These are phyloP conservation scores for Epithemia pelagica DNA, from an alignment of 108 stramenopile genomes.

Conservation along the genomic window DNA sequence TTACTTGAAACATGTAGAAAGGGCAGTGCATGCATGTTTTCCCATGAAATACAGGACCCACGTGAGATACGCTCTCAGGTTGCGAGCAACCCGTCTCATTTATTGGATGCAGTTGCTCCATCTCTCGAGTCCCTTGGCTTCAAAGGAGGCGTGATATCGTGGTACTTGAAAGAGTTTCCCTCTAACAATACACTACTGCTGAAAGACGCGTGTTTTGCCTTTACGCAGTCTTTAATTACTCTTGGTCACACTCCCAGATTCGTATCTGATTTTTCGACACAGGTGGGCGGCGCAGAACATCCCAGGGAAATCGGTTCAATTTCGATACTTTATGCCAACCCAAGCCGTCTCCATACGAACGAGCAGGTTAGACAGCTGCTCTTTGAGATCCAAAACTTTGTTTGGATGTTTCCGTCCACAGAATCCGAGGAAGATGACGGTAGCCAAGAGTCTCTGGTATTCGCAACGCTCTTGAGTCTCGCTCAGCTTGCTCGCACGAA, in stretches of 20 bases:
- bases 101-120: neutral
- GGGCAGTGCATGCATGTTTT: neutral
- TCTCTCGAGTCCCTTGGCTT: neutral
- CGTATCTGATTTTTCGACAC: neutral
- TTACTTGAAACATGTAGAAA: neutral
- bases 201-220: neutral
- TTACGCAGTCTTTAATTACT: neutral
- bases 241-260: neutral
- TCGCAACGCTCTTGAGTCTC: neutral
- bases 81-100: neutral
- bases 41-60: neutral
- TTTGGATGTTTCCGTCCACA: slow-evolving; percentile 1
- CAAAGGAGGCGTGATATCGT: neutral
- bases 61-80: neutral
- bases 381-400: neutral
- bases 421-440: neutral
- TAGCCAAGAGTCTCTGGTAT: neutral
- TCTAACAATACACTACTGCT: neutral
- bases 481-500: neutral
- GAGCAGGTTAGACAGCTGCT: neutral
- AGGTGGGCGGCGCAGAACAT: neutral
- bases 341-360: neutral
- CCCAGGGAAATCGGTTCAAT: neutral
- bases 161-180: neutral
- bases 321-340: neutral